Conservation (phyloP, 352 stramenopile genomes). For the Pelagophyceae sp. region DNA sequence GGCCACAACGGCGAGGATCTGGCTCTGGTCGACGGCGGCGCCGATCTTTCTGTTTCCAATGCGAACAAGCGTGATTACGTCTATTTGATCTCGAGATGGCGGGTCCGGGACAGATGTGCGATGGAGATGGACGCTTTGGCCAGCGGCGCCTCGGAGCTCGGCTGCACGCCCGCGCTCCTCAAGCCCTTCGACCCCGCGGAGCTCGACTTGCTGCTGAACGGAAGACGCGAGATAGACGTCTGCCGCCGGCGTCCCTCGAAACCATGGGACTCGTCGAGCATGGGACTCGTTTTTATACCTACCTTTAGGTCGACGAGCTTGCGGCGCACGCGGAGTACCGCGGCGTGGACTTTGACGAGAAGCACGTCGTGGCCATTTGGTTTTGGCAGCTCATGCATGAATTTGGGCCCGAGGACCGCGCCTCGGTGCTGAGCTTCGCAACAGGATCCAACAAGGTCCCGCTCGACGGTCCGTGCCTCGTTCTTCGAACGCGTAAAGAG, state of each 20-base stretch:
- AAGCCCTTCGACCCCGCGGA: conserved; percentile 43
- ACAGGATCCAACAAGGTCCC: conserved; percentile 68
- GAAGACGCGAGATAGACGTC: conserved; percentile 56
- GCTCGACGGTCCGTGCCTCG: conserved; percentile 39
- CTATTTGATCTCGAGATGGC: conserved; percentile 52
- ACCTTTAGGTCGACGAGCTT: conserved; percentile 72
- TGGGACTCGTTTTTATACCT: too few relatives aligned
- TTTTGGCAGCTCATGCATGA: conserved; percentile 68
- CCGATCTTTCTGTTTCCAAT: conserved; percentile 55
- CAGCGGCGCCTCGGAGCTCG: not conserved
- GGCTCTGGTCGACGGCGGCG: conserved; percentile 56
- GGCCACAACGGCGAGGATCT: conserved; percentile 28
- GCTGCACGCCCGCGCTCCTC: conserved; percentile 34
- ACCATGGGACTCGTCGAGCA: too few relatives aligned
- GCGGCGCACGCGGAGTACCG: conserved; percentile 46
- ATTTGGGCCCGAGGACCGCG: conserved; percentile 64
- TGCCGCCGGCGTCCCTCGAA: too few relatives aligned
- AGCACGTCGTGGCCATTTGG: conserved; percentile 62
- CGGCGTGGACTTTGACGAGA: conserved; percentile 60
- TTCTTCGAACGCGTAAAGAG: not conserved
- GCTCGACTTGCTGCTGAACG: conserved; percentile 49
- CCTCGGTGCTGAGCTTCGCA: conserved; percentile 66
- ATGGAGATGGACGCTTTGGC: conserved; percentile 9
- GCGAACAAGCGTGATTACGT: conserved; percentile 66
- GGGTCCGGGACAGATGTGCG: conserved; percentile 1